These are phyloP conservation scores for Phytophthora vignae DNA, from an alignment of 352 stramenopile species.

Conservation along the genomic window DNA sequence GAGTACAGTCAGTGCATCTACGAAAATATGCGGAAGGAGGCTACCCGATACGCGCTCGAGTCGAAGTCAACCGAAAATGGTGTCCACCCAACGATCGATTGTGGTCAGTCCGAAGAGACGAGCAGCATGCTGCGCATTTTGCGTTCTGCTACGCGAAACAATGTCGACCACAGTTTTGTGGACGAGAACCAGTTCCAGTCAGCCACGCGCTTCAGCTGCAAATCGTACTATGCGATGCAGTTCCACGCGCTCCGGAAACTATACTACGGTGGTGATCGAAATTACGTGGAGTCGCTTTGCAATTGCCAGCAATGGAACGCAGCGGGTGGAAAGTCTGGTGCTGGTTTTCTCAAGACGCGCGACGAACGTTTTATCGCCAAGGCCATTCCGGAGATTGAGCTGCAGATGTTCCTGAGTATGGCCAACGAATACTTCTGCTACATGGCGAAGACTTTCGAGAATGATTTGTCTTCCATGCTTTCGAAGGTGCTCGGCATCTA, in stretches of 20 bases:
- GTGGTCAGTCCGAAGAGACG: constrained; percentile 38
- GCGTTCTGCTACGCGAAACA: constrained; percentile 73
- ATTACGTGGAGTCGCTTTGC: constrained; percentile 89
- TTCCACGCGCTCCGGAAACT: constrained; percentile 86
- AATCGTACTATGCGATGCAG: constrained; percentile 91
- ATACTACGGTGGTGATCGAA: constrained; percentile 86
- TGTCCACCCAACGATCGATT: constrained; percentile 30
- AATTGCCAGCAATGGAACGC: constrained; percentile 89
- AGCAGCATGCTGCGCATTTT: constrained; percentile 73
- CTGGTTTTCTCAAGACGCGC: constrained; percentile 87
- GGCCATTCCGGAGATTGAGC: constrained; percentile 85
- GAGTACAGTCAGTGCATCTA: constrained; percentile 82
- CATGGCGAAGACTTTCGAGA: constrained; percentile 90
- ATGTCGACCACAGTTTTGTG: constrained; percentile 87
- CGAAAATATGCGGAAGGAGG: constrained; percentile 70
- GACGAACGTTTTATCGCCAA: constrained; percentile 91
- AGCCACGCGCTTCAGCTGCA: constrained; percentile 85
- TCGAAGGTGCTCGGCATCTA: constrained; percentile 90
- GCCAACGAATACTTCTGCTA: constrained; percentile 91
- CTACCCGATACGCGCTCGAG: constrained; percentile 44
- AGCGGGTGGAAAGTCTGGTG: constrained; percentile 86
- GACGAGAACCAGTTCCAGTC: constrained; percentile 89
- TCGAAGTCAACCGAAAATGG: constrained; percentile 45
- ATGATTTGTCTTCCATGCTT: constrained; percentile 88
- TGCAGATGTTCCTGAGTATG: constrained; percentile 92